These are phyloP conservation scores for Ilyonectria mors-panacis DNA, from an alignment of 2,329 filamentous ascomycete species.

Conservation along the genomic window DNA sequence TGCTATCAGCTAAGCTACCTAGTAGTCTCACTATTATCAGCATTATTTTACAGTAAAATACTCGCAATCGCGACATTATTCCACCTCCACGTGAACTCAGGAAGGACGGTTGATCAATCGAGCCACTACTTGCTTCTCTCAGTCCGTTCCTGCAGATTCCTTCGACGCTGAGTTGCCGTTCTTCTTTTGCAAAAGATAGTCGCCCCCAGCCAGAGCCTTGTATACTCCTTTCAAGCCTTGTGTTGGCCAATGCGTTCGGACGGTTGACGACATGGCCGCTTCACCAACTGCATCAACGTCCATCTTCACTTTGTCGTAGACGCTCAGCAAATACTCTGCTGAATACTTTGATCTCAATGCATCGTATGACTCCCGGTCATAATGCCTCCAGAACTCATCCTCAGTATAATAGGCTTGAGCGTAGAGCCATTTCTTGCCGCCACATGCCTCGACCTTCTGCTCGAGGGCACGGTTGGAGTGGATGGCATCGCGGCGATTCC, in stretches of 20 bases:
- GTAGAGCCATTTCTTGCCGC: conserved; percentile 80
- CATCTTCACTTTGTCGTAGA: conserved; percentile 78
- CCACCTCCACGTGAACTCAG: background rate
- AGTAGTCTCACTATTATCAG: no score
- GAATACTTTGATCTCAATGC: conserved; percentile 70
- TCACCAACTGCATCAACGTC: conserved; percentile 55
- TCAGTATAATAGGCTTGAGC: conserved; percentile 78
- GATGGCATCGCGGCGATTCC: conserved; percentile 63
- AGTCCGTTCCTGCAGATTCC: conserved; percentile 9
- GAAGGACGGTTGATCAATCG: background rate
- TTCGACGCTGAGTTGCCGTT: conserved; percentile 9
- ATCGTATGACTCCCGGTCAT: conserved; percentile 73
- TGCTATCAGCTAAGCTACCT: no score
- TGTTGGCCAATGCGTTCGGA: conserved; percentile 58
- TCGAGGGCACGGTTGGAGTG: conserved; percentile 73
- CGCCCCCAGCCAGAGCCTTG: conserved; percentile 60
- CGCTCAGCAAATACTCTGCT: conserved; percentile 72
- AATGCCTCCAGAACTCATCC: conserved; percentile 78
- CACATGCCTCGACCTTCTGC: conserved; percentile 68
- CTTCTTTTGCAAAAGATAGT: conserved; percentile 61
- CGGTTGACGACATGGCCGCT: conserved; percentile 50
- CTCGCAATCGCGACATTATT: background rate
- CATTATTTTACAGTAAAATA: conserved; percentile 20
- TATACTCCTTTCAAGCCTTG: conserved; percentile 63
- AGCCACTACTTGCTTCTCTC: background rate